Conservation (phyloP, 257 asterid genomes). For the Solanum etuberosum region DNA sequence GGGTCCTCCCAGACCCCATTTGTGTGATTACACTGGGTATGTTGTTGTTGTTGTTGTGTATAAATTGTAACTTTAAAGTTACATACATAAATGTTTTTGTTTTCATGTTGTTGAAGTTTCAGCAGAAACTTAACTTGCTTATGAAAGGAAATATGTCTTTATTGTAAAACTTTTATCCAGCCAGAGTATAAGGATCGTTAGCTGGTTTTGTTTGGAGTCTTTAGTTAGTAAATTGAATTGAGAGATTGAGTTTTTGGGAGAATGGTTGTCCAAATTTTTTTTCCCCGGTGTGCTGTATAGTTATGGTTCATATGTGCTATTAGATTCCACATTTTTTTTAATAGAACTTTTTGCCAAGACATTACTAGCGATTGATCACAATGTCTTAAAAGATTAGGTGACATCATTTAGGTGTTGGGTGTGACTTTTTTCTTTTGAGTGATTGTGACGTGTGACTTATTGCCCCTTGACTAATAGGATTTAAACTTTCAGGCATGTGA, state of each 20-base stretch:
- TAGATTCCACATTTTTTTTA: background rate
- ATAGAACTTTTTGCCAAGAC: background rate
- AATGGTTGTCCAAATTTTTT: background rate
- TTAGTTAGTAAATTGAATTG: background rate
- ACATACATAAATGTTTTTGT: background rate
- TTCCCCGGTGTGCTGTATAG: background rate
- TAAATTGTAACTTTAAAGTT: background rate
- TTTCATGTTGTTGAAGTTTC: background rate
- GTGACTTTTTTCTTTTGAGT: background rate
- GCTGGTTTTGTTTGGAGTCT: background rate
- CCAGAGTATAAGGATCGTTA: background rate
- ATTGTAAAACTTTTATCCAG: background rate
- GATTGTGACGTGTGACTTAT: background rate
- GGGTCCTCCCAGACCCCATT: too few relatives aligned
- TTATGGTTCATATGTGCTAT: background rate
- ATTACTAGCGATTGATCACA: background rate
- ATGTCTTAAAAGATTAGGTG: background rate
- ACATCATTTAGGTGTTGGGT: background rate
- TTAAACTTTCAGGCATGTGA: conserved; percentile 4
- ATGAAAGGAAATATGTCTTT: background rate
- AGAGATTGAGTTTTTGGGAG: background rate
- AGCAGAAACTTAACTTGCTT: background rate
- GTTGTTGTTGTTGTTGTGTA: background rate
- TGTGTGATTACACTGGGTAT: background rate
- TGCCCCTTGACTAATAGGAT: conserved; percentile 10